A percentile compares a stretch with the other conserved stretches of the same genome.
Evolutionary conservation across 768 basidiomycete species (phyloP).

Genomic region (Psilocybe sp.): DNA sequence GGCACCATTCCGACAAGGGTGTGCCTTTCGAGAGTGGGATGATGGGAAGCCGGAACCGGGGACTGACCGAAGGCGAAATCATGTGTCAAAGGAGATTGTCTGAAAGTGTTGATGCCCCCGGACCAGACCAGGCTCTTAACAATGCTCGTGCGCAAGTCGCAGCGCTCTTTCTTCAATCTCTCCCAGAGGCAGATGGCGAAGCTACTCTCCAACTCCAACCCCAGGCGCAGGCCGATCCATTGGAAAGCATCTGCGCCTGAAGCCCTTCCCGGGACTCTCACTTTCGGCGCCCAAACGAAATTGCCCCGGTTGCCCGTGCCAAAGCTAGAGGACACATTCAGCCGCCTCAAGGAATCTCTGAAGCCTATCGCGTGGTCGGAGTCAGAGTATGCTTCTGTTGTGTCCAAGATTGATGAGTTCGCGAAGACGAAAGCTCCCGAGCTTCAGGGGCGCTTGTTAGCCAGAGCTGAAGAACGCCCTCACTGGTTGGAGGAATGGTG

Average conservation of each 20-base stretch:
- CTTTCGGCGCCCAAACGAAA: conserved; percentile 61
- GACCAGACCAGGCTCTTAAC: conserved; percentile 2
- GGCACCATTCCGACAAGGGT: no score
- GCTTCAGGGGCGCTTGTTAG: conserved; percentile 65
- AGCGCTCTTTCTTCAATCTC: conserved; percentile 3
- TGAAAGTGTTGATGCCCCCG: no score
- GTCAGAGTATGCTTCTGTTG: conserved; percentile 52
- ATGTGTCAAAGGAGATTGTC: no score
- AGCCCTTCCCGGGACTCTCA: conserved; percentile 47
- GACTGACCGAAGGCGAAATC: no score
- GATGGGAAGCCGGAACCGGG: no score
- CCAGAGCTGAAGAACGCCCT: conserved; percentile 48
- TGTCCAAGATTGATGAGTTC: conserved; percentile 68
- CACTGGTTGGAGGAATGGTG: conserved; percentile 97
- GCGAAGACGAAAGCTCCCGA: conserved; percentile 41
- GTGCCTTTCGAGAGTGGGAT: no score
- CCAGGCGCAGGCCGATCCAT: conserved; percentile 36
- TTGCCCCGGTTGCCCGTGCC: conserved; percentile 80
- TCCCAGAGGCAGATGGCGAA: conserved; percentile 19
- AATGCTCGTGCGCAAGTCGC: conserved; percentile 15
- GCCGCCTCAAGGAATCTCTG: conserved; percentile 66
- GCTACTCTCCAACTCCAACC: conserved; percentile 10
- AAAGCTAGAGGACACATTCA: conserved; percentile 60
- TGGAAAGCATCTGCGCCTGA: conserved; percentile 77
- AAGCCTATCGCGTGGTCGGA: conserved; percentile 68